Conservation (phyloP, 2,329 filamentous ascomycete genomes). For the Botrytis galanthina region DNA sequence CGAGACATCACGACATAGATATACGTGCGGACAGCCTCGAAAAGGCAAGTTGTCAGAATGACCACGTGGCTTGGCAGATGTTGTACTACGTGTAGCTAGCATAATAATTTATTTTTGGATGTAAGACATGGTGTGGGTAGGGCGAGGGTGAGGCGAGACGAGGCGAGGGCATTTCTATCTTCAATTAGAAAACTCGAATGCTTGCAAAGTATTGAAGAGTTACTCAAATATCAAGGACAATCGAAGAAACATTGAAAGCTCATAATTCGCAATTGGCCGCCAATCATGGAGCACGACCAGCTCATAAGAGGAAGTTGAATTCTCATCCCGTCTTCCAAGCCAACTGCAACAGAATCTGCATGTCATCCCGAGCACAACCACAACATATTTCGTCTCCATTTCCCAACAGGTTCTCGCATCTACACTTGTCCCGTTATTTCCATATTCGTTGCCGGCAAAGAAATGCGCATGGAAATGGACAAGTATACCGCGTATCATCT, state of each 20-base stretch:
- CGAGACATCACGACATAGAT: conserved; percentile 2
- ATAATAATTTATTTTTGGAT: background rate
- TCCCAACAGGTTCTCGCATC: background rate
- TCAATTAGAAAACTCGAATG: background rate
- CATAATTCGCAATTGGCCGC: background rate
- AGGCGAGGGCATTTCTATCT: background rate
- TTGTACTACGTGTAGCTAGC: background rate
- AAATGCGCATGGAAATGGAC: background rate
- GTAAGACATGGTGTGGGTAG: background rate
- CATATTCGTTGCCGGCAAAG: conserved; percentile 11
- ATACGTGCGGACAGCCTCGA: conserved; percentile 2
- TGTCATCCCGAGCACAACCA: conserved; percentile 12
- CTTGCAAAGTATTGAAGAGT: background rate
- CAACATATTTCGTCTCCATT: background rate
- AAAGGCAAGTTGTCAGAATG: conserved; percentile 6
- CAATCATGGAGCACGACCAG: background rate
- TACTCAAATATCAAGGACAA: background rate
- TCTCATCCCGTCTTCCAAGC: background rate
- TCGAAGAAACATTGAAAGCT: background rate
- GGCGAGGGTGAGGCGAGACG: background rate
- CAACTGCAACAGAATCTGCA: conserved; percentile 14
- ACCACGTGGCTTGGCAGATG: conserved; percentile 13
- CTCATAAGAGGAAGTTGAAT: background rate
- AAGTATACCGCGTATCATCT: conserved; percentile 5
- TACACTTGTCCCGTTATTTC: conserved; percentile 11